Evolutionary conservation across 2,329 filamentous ascomycete species (phyloP), one percentile per base, ranked within the genome.

Genomic region (Pseudogymnoascus sp.): DNA sequence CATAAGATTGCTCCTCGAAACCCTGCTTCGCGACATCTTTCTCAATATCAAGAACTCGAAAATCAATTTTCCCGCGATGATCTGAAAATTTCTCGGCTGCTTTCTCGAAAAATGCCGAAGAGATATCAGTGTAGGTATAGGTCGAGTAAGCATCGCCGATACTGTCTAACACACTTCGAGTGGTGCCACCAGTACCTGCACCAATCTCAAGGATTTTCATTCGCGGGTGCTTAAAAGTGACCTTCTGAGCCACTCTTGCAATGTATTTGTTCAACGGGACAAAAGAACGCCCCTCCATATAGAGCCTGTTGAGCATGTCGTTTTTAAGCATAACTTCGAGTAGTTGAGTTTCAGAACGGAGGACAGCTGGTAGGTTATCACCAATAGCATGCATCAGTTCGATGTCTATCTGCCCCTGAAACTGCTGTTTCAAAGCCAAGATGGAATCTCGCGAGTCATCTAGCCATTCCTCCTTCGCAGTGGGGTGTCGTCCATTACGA

Each of bases 151-250:
- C 21, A 21, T 21, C 21, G 21, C 21, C 21, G 21, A 21, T 21
- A 21, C 21, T 21, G 21, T 21, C 21, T 21, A 21, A 21, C 21
- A 21, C 40, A 40, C 67, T 68, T 21, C 31, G 59, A n/a, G 62
- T 64, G 1, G 60, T 69, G n/a, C 72, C 73, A 3, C 76, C 78
- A 2, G 75, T 77, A 1, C 78, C 78, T 13, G 74, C 77, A 5
- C 77, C 77, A 18, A 75, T 67, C 60, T 78, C 75, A 1, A 77
- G 68, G 27, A 77, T 69, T 2, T 69, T 67, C 4, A 74, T 65
- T 1, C 59, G 63, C 0, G 75, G 73, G 15, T 70, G 71, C 62
- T 75, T 70, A 61, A 74, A 72, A 25, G 59, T 52, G 9, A 71
- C 27, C 39, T 65, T 64, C 15, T 55, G 21, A 3, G 63, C 61